A percentile compares a stretch with the other conserved stretches of the same genome.
phyloP scores from a whole-genome alignment of 306 rosid genomes.

The Myrica gale region DNA sequence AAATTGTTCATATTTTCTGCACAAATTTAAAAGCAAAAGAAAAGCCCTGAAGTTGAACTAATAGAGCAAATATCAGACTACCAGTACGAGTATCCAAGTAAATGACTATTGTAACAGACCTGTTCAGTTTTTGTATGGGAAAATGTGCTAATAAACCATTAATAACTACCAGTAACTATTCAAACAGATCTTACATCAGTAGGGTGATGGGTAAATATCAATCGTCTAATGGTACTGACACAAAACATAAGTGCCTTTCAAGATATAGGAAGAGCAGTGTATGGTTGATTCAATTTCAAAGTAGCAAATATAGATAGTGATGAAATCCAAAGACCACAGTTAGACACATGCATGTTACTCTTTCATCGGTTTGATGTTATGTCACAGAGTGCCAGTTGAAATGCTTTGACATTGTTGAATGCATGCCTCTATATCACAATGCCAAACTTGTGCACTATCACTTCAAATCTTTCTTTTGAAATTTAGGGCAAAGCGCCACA shows the following conservation, averaged over 20 bases:
- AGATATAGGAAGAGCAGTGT: background rate
- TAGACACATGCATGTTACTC: background rate
- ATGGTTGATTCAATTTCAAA: background rate
- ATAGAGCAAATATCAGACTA: background rate
- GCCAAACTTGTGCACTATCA: background rate
- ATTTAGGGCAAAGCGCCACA: background rate
- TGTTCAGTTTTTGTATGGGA: background rate
- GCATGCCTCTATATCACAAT: background rate
- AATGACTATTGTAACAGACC: background rate
- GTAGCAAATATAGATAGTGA: background rate
- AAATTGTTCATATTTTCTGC: constrained; percentile 4
- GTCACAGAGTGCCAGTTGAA: background rate
- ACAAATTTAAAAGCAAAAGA: background rate
- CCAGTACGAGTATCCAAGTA: constrained; percentile 3
- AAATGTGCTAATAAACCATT: background rate
- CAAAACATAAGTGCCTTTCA: background rate
- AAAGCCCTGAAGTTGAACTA: constrained; percentile 7
- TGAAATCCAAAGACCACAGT: background rate
- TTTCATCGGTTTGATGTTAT: background rate
- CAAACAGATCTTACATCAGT: background rate
- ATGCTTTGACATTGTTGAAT: background rate
- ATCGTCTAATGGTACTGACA: background rate
- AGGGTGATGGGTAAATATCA: background rate
- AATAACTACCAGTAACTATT: background rate
- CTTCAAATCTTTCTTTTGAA: background rate